A percentile compares a stretch with the other conserved stretches of the same genome.
Evolutionary conservation across 2,329 filamentous ascomycete genomes (phyloP).

Genomic region (Xylariaceae sp.): DNA sequence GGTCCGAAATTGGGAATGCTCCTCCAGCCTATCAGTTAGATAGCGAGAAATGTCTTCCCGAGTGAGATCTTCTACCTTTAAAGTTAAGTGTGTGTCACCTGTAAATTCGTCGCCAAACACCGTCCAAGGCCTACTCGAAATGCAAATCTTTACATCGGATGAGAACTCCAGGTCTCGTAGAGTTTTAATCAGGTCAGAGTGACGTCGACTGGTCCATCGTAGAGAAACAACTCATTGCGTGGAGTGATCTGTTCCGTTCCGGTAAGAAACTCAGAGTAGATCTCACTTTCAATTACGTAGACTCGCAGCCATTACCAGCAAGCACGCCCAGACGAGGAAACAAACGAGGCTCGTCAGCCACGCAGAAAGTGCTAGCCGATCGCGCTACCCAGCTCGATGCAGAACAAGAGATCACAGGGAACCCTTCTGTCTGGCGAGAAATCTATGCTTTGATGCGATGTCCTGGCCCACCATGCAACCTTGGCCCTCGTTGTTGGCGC

Average conservation of each 20-base stretch:
- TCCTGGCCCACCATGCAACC: background rate
- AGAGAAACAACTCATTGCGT: background rate
- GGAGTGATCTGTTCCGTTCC: background rate
- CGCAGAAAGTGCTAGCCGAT: background rate
- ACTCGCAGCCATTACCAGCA: background rate
- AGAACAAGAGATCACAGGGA: background rate
- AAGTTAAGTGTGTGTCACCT: too few species aligned
- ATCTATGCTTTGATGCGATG: background rate
- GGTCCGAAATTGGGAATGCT: too few species aligned
- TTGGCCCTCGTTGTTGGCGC: background rate
- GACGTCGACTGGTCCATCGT: background rate
- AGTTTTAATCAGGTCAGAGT: too few species aligned
- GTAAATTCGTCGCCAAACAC: too few species aligned
- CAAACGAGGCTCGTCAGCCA: background rate
- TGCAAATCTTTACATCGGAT: too few species aligned
- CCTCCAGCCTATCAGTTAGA: too few species aligned
- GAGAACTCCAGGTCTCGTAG: too few species aligned
- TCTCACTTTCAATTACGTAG: background rate
- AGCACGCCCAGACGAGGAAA: background rate
- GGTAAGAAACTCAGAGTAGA: background rate
- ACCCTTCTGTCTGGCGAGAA: background rate
- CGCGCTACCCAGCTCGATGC: background rate
- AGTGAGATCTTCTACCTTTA: too few species aligned
- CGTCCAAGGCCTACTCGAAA: too few species aligned
- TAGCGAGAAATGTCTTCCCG: too few species aligned